Evolutionary conservation across 176 grass and related monocot genomes (phyloP), one percentile per base, ranked within the genome.

Genomic region (Triticum dicoccoides): DNA sequence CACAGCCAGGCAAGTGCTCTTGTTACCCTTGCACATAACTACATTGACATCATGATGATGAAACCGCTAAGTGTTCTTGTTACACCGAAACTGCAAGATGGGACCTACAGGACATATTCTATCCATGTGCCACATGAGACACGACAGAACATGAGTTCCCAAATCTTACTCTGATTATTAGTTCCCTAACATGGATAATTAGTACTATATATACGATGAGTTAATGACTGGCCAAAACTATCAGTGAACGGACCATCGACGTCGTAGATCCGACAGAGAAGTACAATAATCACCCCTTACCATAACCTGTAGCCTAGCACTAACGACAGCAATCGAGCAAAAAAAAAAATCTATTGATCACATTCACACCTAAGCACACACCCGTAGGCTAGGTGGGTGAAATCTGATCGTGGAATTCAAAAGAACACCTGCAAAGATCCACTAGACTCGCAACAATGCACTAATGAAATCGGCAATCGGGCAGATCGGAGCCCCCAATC

Each of bases 401-500:
- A 87, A 80, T 74, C 58, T 61, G 67, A 68, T 87, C 14, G 14
- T n/a, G 15, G 15, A 76, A 61, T 69, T 38, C 2, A 21, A 64
- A 35, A 33, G 8, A 80, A 69, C 10, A 59, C 11, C 38, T 65
- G 9, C 18, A 72, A n/a, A 21, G 37, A 78, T 11, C 23, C 8
- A 23, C 14, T 76, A 45, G 23, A 24, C 15, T 45, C 45, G 75
- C 32, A 81, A 70, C 11, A 21, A 77, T 35, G 11, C 11, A 24
- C 21, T 11, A 42, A 85, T 38, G 23, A 42, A 13, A 72, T 5
- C 51, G 76, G 23, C 23, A 8, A 56, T n/a, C 41, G 30, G 38
- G 82, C 78, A 70, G 85, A 87, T 76, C 45, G 11, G 63, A 18
- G 79, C 24, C 8, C 61, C 49, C 54, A 71, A 88, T 84, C 76